Percentiles rank a stretch among this genome's conserved stretches.
phyloP scores from a whole-genome alignment of 1,284 basidiomycete species.

The Boletellus dicymbophilus region DNA sequence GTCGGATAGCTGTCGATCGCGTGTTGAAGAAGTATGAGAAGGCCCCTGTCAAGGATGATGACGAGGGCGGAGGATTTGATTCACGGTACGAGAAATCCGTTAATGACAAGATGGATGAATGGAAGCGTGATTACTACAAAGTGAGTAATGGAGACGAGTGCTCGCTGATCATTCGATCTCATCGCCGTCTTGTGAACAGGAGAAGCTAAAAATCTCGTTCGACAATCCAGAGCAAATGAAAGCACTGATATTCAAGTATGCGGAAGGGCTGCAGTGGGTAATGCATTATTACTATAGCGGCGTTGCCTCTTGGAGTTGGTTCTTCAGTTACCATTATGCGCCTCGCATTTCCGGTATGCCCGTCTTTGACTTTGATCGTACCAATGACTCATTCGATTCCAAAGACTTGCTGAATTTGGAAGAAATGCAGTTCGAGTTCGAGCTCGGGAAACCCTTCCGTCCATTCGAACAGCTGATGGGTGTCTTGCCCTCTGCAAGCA shows the following conservation, averaged over 20 bases:
- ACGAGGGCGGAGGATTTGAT: conserved; percentile 75
- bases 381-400: conserved; percentile 6
- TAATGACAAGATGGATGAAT: conserved; percentile 86
- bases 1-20: conserved; percentile 72
- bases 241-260: conserved; percentile 77
- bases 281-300: conserved; percentile 99
- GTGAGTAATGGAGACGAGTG: conserved; percentile 41
- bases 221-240: conserved; percentile 68
- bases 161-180: not conserved
- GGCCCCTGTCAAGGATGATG: conserved; percentile 72
- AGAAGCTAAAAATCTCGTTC: conserved; percentile 82
- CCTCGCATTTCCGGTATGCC: conserved; percentile 86
- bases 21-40: conserved; percentile 89
- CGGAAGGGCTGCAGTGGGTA: conserved; percentile 98
- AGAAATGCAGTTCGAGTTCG: conserved; percentile 83
- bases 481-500: conserved; percentile 90
- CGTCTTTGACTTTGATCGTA: not conserved
- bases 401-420: conserved; percentile 79
- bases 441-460: conserved; percentile 87
- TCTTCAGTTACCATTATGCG: conserved; percentile 98
- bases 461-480: conserved; percentile 99
- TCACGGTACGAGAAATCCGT: conserved; percentile 73
- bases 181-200: conserved; percentile 41
- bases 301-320: conserved; percentile 98
- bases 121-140: conserved; percentile 92